Conservation (phyloP, 179 eudicot genomes). For the Drosera spatulata region DNA sequence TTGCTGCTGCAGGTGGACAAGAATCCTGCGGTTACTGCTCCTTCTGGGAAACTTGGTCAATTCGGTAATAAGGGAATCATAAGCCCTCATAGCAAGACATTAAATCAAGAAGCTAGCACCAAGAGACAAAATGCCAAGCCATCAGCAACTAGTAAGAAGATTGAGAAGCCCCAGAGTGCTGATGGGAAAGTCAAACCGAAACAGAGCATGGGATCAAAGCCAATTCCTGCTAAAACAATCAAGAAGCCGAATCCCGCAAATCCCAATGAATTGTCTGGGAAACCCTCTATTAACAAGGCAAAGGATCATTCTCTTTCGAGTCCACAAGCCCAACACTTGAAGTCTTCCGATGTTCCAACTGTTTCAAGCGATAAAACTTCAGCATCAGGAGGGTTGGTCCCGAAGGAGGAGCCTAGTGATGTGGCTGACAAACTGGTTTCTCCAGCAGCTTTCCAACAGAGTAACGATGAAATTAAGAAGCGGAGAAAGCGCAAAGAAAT, state of each 20-base stretch:
- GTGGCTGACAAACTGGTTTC: conserved; percentile 9
- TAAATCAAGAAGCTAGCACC: conserved; percentile 1
- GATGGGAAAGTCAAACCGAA: conserved; percentile 8
- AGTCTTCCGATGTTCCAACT: conserved; percentile 8
- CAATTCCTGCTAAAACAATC: conserved; percentile 20
- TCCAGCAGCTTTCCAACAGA: conserved; percentile 2
- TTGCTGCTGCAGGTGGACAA: conserved; percentile 12
- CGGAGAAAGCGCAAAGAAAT: conserved; percentile 15
- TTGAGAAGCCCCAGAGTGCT: conserved; percentile 2
- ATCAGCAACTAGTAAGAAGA: conserved; percentile 11
- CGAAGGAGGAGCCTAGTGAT: conserved; percentile 13
- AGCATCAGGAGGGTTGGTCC: conserved; percentile 6
- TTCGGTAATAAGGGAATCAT: conserved; percentile 1
- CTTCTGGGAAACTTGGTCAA: conserved; percentile 8
- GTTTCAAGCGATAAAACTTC: conserved; percentile 5
- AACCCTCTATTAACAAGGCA: conserved; percentile 6
- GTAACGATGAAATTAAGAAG: conserved; percentile 15
- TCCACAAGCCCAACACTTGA: conserved; percentile 7
- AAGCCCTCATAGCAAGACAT: conserved; percentile 7
- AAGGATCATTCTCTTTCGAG: conserved; percentile 14
- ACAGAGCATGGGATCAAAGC: conserved; percentile 12
- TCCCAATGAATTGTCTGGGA: conserved; percentile 24
- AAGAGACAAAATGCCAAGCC: conserved; percentile 16
- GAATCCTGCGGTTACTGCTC: conserved; percentile 12
- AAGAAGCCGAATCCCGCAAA: conserved; percentile 17